Percentiles rank a stretch among this genome's conserved stretches.
phyloP scores from a whole-genome alignment of 371 early-diverging fungal genomes.

The Rhizomucor pusillus region DNA sequence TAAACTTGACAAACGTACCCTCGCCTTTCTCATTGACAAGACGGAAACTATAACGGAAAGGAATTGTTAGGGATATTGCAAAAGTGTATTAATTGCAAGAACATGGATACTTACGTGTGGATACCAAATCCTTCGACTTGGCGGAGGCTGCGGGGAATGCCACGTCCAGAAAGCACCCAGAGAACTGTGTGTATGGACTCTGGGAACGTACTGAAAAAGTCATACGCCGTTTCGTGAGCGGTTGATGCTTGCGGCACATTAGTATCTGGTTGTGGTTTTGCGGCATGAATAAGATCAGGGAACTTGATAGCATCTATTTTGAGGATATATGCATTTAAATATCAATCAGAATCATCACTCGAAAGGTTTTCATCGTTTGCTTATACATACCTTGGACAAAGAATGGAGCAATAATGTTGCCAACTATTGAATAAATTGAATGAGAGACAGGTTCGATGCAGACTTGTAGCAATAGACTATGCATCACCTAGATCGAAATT shows the following conservation, averaged over 20 bases:
- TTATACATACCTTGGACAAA: conserved; percentile 26
- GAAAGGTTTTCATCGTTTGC: background rate
- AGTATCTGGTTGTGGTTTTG: conserved; percentile 40
- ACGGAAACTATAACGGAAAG: conserved; percentile 19
- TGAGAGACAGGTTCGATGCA: too few species aligned
- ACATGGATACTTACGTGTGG: conserved; percentile 14
- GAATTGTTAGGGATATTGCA: too few species aligned
- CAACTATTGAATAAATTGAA: conserved; percentile 23
- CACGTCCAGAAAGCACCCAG: conserved; percentile 42
- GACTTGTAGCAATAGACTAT: too few species aligned
- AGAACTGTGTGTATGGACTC: conserved; percentile 40
- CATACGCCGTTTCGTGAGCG: conserved; percentile 46
- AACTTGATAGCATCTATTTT: conserved; percentile 40
- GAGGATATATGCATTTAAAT: conserved; percentile 40
- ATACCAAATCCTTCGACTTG: conserved; percentile 43
- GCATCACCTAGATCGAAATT: conserved; percentile 37
- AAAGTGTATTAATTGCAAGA: background rate
- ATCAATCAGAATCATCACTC: background rate
- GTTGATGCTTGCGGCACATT: conserved; percentile 41
- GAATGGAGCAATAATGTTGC: conserved; percentile 48
- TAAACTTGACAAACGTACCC: conserved; percentile 41
- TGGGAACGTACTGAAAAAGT: conserved; percentile 41
- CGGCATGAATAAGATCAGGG: conserved; percentile 46
- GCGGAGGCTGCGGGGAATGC: conserved; percentile 36
- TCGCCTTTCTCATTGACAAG: conserved; percentile 42